Conservation (phyloP, 345 rosid species). For the Brassica napus region Da-Ae NC_063444.1:9386501-9387000, state of each 20-base stretch:
- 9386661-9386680: slow-evolving; percentile 29
- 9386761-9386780: slow-evolving; percentile 7
- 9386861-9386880: slow-evolving; percentile 36
- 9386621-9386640: slow-evolving; percentile 10
- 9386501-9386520: slow-evolving; percentile 19
- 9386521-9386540: background rate
- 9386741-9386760: slow-evolving; percentile 29
- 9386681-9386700: slow-evolving; percentile 26
- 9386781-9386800: slow-evolving; percentile 20
- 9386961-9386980: slow-evolving; percentile 26
- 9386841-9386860: slow-evolving; percentile 35
- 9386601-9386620: background rate
- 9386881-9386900: slow-evolving; percentile 31
- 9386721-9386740: slow-evolving; percentile 36
- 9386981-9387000: slow-evolving; percentile 24
- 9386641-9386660: background rate
- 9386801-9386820: slow-evolving; percentile 39
- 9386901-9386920: slow-evolving; percentile 17
- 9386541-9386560: background rate
- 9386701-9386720: slow-evolving; percentile 19
- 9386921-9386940: slow-evolving; percentile 14
- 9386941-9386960: slow-evolving; percentile 20
- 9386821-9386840: slow-evolving; percentile 32
- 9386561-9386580: slow-evolving; percentile 4
- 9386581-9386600: background rate